Percentiles rank a stretch among this genome's conserved stretches.
phyloP scores from a whole-genome alignment of 768 basidiomycete genomes.

The Nidularia sp. region DNA sequence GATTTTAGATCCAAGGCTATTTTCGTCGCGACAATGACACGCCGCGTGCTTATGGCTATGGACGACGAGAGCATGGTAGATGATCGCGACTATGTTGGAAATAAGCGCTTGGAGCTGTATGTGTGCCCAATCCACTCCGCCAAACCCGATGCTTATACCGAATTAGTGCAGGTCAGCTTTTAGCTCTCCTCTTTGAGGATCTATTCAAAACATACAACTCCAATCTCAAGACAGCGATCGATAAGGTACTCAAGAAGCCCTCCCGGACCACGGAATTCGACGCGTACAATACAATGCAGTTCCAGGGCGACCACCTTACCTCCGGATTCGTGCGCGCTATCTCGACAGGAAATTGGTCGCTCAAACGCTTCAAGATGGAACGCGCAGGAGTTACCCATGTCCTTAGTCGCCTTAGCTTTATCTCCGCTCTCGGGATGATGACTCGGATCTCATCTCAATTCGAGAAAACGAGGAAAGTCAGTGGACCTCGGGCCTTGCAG shows the following conservation, averaged over 20 bases:
- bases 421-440: slow-evolving; percentile 99
- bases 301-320: slow-evolving; percentile 95
- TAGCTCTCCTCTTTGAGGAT: slow-evolving; percentile 95
- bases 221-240: slow-evolving; percentile 91
- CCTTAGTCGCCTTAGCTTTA: slow-evolving; percentile 90
- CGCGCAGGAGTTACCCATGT: slow-evolving; percentile 98
- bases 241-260: slow-evolving; percentile 95
- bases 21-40: slow-evolving; percentile 96
- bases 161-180: slow-evolving; percentile 86
- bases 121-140: slow-evolving; percentile 21
- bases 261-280: slow-evolving; percentile 94
- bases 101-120: slow-evolving; percentile 96
- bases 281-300: slow-evolving; percentile 90
- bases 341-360: slow-evolving; percentile 97
- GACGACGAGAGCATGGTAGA: slow-evolving; percentile 96
- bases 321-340: slow-evolving; percentile 95
- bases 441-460: slow-evolving; percentile 98
- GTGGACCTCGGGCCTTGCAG: slow-evolving; percentile 93
- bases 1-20: slow-evolving; percentile 94
- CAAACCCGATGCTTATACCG: slow-evolving; percentile 6
- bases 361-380: slow-evolving; percentile 99
- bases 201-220: slow-evolving; percentile 98
- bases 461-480: slow-evolving; percentile 98
- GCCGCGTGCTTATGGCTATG: slow-evolving; percentile 94
- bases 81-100: slow-evolving; percentile 98